phyloP scores from a whole-genome alignment of 805 yeast species.

The Starmerella khaoyaiensis region DNA sequence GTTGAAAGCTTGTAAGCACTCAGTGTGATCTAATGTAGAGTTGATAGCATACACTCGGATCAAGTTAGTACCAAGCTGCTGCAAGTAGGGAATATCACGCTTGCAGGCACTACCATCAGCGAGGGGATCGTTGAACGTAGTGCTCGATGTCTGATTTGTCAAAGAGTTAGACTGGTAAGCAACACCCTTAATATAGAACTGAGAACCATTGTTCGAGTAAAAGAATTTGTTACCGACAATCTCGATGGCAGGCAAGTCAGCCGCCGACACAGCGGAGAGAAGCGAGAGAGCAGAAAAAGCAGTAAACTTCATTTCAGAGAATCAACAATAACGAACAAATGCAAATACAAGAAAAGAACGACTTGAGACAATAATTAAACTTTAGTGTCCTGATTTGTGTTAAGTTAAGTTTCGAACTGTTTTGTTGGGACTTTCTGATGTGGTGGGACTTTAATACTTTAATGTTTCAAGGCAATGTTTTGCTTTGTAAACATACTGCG shows the following conservation, averaged over 20 bases:
- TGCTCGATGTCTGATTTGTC: constrained; percentile 31
- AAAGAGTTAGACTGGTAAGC: constrained; percentile 65
- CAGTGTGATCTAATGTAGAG: constrained; percentile 56
- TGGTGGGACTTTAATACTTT: too few relatives aligned
- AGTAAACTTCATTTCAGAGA: constrained; percentile 26
- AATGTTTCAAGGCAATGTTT: too few relatives aligned
- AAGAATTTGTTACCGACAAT: constrained; percentile 67
- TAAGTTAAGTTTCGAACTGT: too few relatives aligned
- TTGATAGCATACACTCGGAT: constrained; percentile 80
- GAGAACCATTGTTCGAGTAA: constrained; percentile 55
- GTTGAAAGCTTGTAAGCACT: constrained; percentile 58
- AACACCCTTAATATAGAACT: constrained; percentile 76
- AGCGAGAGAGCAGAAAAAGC: constrained; percentile 17
- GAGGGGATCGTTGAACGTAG: constrained; percentile 59
- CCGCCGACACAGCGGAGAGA: constrained; percentile 22
- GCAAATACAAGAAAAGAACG: too few relatives aligned
- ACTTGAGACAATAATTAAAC: too few relatives aligned
- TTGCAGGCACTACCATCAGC: constrained; percentile 56
- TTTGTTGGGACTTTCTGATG: too few relatives aligned
- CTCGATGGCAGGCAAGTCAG: constrained; percentile 39
- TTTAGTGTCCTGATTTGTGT: too few relatives aligned
- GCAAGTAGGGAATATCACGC: constrained; percentile 71
- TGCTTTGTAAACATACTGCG: constrained; percentile 15
- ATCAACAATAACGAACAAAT: too few relatives aligned
- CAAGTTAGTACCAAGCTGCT: constrained; percentile 56